Evolutionary conservation across 306 rosid genomes (phyloP).

Genomic region (Corylus heterophylla): DNA sequence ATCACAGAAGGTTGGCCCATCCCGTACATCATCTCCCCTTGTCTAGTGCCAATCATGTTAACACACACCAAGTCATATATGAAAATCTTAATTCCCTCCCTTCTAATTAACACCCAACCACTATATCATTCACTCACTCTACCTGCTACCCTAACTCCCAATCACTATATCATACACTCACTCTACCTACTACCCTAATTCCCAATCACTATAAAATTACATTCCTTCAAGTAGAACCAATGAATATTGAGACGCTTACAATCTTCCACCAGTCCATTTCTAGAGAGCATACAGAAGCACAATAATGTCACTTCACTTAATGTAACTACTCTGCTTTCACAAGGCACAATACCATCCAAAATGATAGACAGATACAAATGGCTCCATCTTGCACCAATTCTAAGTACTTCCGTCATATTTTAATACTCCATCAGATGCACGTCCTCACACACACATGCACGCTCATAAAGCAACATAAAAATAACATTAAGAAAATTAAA

Average conservation of each 20-base stretch:
- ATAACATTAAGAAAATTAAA: not conserved
- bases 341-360: not conserved
- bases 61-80: not conserved
- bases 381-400: not conserved
- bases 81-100: not conserved
- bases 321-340: not conserved
- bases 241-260: not conserved
- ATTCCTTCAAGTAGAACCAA: not conserved
- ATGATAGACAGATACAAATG: not conserved
- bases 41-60: not conserved
- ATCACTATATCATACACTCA: not conserved
- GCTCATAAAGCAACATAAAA: not conserved
- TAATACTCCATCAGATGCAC: not conserved
- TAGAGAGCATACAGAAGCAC: not conserved
- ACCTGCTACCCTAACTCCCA: not conserved
- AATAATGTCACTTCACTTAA: not conserved
- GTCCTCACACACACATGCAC: not conserved
- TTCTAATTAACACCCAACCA: not conserved
- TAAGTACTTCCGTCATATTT: not conserved
- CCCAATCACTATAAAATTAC: not conserved
- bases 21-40: not conserved
- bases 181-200: not conserved
- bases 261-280: not conserved
- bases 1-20: not conserved
- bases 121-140: not conserved